Conservation (phyloP, 208 protist species). For the Acanthamoeba rhysodes region DNA sequence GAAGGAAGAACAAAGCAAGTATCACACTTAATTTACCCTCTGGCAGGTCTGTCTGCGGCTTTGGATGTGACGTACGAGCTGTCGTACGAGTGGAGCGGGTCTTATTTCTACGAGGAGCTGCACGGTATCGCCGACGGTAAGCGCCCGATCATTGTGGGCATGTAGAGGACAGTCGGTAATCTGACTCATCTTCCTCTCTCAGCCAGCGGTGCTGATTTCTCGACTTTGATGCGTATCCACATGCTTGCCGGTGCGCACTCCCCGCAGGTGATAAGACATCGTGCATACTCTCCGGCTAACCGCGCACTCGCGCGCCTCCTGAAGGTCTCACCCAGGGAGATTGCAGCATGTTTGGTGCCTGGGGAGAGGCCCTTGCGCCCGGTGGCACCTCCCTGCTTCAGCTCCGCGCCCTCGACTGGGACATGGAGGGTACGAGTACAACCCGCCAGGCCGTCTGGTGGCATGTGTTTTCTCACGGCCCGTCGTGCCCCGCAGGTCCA, state of each 20-base stretch:
- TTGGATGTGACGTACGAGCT: conserved; percentile 80
- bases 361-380: background rate
- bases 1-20: too few relatives aligned
- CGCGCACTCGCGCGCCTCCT: too few relatives aligned
- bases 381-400: conserved; percentile 63
- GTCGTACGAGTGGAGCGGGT: conserved; percentile 44
- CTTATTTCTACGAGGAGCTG: conserved; percentile 78
- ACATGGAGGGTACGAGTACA: background rate
- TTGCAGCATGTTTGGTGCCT: conserved; percentile 70
- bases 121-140: conserved; percentile 77
- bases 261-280: background rate
- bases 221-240: conserved; percentile 74
- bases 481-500: background rate
- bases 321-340: background rate
- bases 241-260: conserved; percentile 75
- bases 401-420: conserved; percentile 74
- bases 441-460: too few relatives aligned
- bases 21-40: background rate
- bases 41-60: conserved; percentile 54
- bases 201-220: conserved; percentile 17
- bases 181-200: background rate
- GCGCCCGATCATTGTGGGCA: background rate
- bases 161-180: background rate
- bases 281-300: background rate
- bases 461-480: background rate